phyloP scores from a whole-genome alignment of 192 early-diverging fungal species.

The Entomortierella lignicola region DNA sequence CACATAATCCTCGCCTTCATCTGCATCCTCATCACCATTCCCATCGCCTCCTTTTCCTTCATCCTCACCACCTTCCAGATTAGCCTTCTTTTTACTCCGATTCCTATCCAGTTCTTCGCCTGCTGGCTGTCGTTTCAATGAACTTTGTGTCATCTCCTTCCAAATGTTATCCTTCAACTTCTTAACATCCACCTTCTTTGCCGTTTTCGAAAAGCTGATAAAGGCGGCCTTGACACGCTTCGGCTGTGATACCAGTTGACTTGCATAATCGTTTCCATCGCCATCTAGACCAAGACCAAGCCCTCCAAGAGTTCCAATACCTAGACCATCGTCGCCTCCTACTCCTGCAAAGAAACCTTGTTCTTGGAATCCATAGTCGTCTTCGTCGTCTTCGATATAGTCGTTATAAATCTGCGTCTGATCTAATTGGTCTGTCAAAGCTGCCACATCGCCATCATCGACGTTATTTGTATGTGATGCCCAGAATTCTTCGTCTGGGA shows the following conservation, averaged over 20 bases:
- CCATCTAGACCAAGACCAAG: conserved; percentile 22
- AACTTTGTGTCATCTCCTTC: conserved; percentile 69
- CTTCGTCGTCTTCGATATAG: conserved; percentile 48
- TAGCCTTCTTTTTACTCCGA: conserved; percentile 26
- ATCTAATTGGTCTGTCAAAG: conserved; percentile 40
- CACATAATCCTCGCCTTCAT: conserved; percentile 42
- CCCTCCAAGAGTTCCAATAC: conserved; percentile 18
- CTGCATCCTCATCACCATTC: conserved; percentile 19
- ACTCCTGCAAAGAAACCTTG: conserved; percentile 48
- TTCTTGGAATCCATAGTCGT: conserved; percentile 46
- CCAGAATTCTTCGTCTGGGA: conserved; percentile 59
- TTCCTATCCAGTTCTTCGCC: conserved; percentile 11
- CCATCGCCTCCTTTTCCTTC: neutral
- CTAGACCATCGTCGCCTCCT: conserved; percentile 40
- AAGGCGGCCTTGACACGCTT: conserved; percentile 76
- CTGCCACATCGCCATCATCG: conserved; percentile 31
- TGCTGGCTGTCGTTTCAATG: conserved; percentile 38
- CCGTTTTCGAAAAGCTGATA: conserved; percentile 85
- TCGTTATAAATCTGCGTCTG: conserved; percentile 56
- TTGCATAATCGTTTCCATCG: conserved; percentile 59
- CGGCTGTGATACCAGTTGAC: conserved; percentile 63
- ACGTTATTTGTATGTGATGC: conserved; percentile 53
- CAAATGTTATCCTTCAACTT: conserved; percentile 97
- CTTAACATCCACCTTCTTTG: conserved; percentile 96
- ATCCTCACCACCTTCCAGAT: conserved; percentile 12